phyloP scores from a whole-genome alignment of 495 filamentous ascomycete genomes.

The Ramalina peruviana region DNA sequence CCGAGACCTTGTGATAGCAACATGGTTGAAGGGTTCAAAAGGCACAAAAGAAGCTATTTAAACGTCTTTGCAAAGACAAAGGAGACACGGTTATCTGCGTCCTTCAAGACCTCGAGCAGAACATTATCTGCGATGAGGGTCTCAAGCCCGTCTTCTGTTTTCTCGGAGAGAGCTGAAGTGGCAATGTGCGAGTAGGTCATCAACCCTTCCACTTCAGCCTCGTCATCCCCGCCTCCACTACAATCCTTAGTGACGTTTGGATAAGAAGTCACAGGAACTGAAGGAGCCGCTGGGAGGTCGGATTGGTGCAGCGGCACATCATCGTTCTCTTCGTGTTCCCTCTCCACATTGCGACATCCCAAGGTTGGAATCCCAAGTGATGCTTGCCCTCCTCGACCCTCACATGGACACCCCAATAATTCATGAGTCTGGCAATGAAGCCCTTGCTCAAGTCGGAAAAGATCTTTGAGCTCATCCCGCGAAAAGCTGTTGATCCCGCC shows the following conservation, averaged over 20 bases:
- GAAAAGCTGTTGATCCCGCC: slow-evolving; percentile 44
- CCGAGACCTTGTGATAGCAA: no score
- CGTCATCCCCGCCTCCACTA: slow-evolving; percentile 12
- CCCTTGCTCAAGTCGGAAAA: slow-evolving; percentile 54
- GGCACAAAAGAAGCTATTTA: neutral
- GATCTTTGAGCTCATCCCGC: slow-evolving; percentile 51
- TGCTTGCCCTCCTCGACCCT: slow-evolving; percentile 34
- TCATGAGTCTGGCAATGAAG: slow-evolving; percentile 54
- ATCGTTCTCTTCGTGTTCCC: slow-evolving; percentile 24
- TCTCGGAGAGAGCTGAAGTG: slow-evolving; percentile 23
- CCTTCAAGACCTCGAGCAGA: slow-evolving; percentile 43
- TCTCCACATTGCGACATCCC: slow-evolving; percentile 20
- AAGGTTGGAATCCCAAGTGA: slow-evolving; percentile 2
- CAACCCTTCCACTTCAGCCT: slow-evolving; percentile 41
- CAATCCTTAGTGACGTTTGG: no score
- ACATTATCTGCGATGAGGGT: slow-evolving; percentile 46
- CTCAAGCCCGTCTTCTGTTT: slow-evolving; percentile 24
- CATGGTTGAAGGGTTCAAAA: no score
- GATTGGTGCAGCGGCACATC: slow-evolving; percentile 19
- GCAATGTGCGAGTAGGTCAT: slow-evolving; percentile 59
- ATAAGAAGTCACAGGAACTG: no score
- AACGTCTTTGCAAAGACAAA: slow-evolving; percentile 55
- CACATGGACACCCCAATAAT: slow-evolving; percentile 52
- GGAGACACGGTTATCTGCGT: slow-evolving; percentile 43
- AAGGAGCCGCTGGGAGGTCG: neutral